phyloP scores from a whole-genome alignment of 1,139 yeast species.

The Yamadazyma triangularis region DNA sequence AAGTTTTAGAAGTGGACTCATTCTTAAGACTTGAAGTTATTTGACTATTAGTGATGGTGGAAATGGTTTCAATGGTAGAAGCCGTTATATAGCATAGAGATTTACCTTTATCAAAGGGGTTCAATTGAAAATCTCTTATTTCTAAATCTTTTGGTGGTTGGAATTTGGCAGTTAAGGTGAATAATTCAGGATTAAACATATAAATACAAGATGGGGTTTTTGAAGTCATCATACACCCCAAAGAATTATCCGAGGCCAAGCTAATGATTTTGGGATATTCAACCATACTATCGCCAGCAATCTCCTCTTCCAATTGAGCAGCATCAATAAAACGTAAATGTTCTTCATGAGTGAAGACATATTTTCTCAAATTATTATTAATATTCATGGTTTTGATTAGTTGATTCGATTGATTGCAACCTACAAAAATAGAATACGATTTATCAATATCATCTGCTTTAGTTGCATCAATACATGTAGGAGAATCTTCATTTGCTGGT shows the following conservation, averaged over 20 bases:
- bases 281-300: conserved; percentile 27
- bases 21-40: conserved; percentile 15
- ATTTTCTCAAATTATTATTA: conserved; percentile 72
- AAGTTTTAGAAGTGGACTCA: conserved; percentile 19
- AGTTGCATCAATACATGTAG: conserved; percentile 57
- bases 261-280: conserved; percentile 59
- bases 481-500: conserved; percentile 66
- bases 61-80: conserved; percentile 47
- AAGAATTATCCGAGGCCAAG: conserved; percentile 48
- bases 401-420: conserved; percentile 65
- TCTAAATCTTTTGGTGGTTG: conserved; percentile 13
- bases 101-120: conserved; percentile 42
- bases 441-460: conserved; percentile 16
- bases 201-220: conserved; percentile 54
- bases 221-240: conserved; percentile 64
- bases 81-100: conserved; percentile 53
- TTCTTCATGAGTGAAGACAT: conserved; percentile 50
- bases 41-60: conserved; percentile 34
- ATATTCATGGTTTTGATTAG: conserved; percentile 52
- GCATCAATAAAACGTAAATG: conserved; percentile 61
- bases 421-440: conserved; percentile 48
- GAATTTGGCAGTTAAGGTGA: conserved; percentile 31
- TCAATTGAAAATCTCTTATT: conserved; percentile 25
- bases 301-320: conserved; percentile 44
- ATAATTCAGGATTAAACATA: conserved; percentile 52